Percentiles rank a stretch among this genome's conserved stretches.
Conservation (phyloP, 371 early-diverging fungal species). For the Umbelopsis sp. region DNA sequence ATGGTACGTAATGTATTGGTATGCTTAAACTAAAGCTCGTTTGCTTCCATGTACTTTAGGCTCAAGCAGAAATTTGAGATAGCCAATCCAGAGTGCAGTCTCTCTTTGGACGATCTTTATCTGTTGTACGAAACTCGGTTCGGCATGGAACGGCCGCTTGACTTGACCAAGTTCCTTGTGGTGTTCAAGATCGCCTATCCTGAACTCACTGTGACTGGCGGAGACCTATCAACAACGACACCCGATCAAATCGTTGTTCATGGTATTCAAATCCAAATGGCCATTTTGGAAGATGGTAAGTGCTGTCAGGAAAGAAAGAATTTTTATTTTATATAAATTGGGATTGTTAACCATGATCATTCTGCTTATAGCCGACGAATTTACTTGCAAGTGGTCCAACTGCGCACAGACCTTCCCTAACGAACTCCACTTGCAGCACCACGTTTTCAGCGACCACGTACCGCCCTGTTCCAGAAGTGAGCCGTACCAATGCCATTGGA, state of each 20-base stretch:
- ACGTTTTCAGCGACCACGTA: constrained; percentile 14
- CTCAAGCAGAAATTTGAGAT: constrained; percentile 43
- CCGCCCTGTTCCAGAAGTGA: background rate
- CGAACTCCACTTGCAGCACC: constrained; percentile 12
- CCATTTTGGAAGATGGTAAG: constrained; percentile 14
- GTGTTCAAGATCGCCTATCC: constrained; percentile 58
- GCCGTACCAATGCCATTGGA: constrained; percentile 11
- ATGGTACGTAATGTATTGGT: background rate
- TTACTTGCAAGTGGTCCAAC: constrained; percentile 15
- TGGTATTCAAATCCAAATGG: constrained; percentile 38
- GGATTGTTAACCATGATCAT: background rate
- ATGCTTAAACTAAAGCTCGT: background rate
- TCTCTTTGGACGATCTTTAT: constrained; percentile 46
- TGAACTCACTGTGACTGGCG: constrained; percentile 20
- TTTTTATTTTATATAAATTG: background rate
- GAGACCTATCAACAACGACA: background rate
- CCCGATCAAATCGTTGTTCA: constrained; percentile 19
- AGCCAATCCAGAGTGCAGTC: constrained; percentile 29
- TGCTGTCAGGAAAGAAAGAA: background rate
- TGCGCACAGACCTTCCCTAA: constrained; percentile 19
- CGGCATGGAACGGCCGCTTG: constrained; percentile 45
- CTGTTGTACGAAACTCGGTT: constrained; percentile 40
- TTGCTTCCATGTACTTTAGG: constrained; percentile 25
- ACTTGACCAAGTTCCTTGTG: constrained; percentile 44
- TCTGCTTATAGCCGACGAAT: background rate